phyloP scores from a whole-genome alignment of 2,329 filamentous ascomycete species.

The Neofusicoccum umdonicola region DNA sequence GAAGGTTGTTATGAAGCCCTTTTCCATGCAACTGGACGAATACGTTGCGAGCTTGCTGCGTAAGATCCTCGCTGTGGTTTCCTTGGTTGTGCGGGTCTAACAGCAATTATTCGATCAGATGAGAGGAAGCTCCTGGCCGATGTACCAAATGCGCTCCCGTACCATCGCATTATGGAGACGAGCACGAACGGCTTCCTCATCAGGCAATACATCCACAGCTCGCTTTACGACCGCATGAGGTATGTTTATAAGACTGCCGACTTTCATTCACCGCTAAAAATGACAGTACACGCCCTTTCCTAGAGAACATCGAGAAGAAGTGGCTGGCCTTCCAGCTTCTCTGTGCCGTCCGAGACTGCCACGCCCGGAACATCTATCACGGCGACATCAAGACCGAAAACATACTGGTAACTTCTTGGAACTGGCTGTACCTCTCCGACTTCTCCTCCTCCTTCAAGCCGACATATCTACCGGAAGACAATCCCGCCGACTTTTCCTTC shows the following conservation, averaged over 20 bases:
- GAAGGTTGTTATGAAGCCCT: slow-evolving; percentile 93
- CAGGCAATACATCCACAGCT: slow-evolving; percentile 93
- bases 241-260: slow-evolving; percentile 25
- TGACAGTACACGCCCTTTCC: slow-evolving; percentile 84
- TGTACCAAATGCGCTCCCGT: slow-evolving; percentile 86
- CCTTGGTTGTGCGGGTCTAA: slow-evolving; percentile 7
- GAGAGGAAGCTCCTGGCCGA: slow-evolving; percentile 77
- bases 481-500: slow-evolving; percentile 95
- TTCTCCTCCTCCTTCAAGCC: slow-evolving; percentile 97
- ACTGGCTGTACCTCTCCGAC: slow-evolving; percentile 97
- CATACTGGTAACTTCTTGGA: slow-evolving; percentile 95
- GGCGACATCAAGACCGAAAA: slow-evolving; percentile 99
- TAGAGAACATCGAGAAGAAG: slow-evolving; percentile 98
- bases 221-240: slow-evolving; percentile 88
- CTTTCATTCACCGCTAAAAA: slow-evolving; percentile 25
- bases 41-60: slow-evolving; percentile 76
- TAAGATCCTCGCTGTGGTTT: slow-evolving; percentile 44
- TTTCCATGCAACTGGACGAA: slow-evolving; percentile 73
- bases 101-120: slow-evolving; percentile 48
- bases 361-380: slow-evolving; percentile 84
- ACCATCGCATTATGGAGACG: slow-evolving; percentile 89
- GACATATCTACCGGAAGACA: slow-evolving; percentile 89
- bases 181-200: slow-evolving; percentile 89
- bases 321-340: slow-evolving; percentile 96
- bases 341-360: slow-evolving; percentile 88